A percentile compares a stretch with the other conserved stretches of the same genome.
These are phyloP conservation scores for Leavenworthia alabamica DNA, from an alignment of 345 rosid species.

Conservation along the genomic window DNA sequence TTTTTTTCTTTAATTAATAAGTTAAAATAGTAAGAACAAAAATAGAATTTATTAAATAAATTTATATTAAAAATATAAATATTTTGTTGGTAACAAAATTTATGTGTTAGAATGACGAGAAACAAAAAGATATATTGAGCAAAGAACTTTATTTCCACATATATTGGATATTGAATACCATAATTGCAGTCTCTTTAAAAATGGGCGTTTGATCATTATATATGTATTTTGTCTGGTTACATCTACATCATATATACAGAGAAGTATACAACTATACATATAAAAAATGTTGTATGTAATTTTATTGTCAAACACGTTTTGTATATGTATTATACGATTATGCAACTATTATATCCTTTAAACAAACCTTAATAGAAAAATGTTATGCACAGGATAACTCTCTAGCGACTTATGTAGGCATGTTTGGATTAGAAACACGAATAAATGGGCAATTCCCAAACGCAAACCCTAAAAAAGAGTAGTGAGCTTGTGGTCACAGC, in stretches of 20 bases:
- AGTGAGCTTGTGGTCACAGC: slow-evolving; percentile 23
- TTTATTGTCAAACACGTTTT: not conserved
- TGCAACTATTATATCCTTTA: not conserved
- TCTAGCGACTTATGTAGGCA: not conserved
- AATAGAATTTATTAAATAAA: too few relatives aligned
- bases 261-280: not conserved
- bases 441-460: not conserved
- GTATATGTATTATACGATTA: not conserved
- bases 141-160: too few relatives aligned
- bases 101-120: too few relatives aligned
- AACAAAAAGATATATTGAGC: too few relatives aligned
- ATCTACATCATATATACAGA: not conserved
- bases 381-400: not conserved
- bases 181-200: not conserved
- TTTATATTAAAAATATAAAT: too few relatives aligned
- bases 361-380: not conserved
- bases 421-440: not conserved
- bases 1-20: too few relatives aligned
- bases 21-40: too few relatives aligned
- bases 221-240: not conserved
- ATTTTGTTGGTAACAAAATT: too few relatives aligned
- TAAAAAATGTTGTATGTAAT: not conserved
- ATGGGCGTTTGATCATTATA: not conserved
- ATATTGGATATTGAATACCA: too few relatives aligned
- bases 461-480: slow-evolving; percentile 2